These are phyloP conservation scores for Raphanus hybrid DNA, from an alignment of 441 rosid species.

Conservation along the genomic window DNA sequence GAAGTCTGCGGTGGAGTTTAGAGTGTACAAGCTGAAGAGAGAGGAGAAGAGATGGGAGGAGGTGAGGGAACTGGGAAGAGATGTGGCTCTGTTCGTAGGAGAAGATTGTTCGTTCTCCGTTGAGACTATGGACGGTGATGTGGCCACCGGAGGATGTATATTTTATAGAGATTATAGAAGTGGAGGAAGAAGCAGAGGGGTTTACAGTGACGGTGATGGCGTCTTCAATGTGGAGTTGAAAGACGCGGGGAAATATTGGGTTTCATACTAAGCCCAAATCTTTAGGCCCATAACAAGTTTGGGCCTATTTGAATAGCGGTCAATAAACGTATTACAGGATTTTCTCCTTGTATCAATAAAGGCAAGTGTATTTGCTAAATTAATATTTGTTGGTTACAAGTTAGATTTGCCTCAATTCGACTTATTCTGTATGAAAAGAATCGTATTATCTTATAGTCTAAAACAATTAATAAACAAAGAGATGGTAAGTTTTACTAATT, in stretches of 20 bases:
- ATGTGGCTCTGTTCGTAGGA: constrained; percentile 32
- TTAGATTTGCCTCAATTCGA: constrained; percentile 24
- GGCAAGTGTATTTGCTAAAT: constrained; percentile 1
- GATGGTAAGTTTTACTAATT: no score
- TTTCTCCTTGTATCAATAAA: not conserved
- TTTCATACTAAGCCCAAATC: constrained; percentile 27
- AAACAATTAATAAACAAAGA: no score
- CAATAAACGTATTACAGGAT: not conserved
- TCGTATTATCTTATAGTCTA: constrained; percentile 7
- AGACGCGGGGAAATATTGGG: not conserved
- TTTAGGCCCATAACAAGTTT: constrained; percentile 4
- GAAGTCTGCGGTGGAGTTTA: constrained; percentile 37
- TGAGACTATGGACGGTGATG: constrained; percentile 15
- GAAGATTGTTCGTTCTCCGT: constrained; percentile 41
- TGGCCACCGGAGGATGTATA: constrained; percentile 13
- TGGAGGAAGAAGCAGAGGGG: constrained; percentile 36
- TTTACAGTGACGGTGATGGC: constrained; percentile 25
- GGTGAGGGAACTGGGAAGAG: constrained; percentile 23
- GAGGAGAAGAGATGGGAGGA: constrained; percentile 39
- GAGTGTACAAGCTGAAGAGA: constrained; percentile 39
- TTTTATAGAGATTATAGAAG: constrained; percentile 34
- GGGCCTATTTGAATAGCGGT: constrained; percentile 15
- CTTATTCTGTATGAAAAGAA: constrained; percentile 4
- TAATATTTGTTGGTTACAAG: constrained; percentile 22
- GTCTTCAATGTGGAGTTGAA: constrained; percentile 30